Evolutionary conservation across 2,329 filamentous ascomycete species (phyloP).

Genomic region (Helicocarpus griseus): DNA sequence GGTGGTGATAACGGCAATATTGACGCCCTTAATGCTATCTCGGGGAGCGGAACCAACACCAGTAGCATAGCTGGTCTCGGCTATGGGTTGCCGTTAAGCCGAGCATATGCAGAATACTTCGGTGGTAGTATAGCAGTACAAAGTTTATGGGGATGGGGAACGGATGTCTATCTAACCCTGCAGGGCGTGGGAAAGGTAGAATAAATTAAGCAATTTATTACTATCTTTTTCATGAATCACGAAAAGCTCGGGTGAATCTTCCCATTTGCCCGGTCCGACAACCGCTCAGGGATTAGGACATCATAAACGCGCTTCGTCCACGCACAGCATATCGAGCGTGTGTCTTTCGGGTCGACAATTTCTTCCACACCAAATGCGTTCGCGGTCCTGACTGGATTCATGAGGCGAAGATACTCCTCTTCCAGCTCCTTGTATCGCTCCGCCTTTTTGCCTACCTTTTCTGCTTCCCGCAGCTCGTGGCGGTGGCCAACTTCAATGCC

Average conservation of each 20-base stretch:
- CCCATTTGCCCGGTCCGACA: conserved; percentile 33
- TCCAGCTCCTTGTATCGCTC: conserved; percentile 48
- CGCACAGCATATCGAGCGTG: conserved; percentile 44
- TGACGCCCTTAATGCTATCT: conserved; percentile 67
- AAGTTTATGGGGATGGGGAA: conserved; percentile 88
- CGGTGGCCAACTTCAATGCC: conserved; percentile 57
- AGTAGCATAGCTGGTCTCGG: conserved; percentile 87
- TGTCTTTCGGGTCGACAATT: conserved; percentile 54
- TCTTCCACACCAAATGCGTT: conserved; percentile 56
- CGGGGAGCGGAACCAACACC: conserved; percentile 58
- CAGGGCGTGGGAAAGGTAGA: conserved; percentile 48
- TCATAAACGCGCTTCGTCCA: conserved; percentile 51
- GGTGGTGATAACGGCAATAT: conserved; percentile 43
- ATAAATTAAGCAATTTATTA: conserved; percentile 13
- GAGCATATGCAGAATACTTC: conserved; percentile 97
- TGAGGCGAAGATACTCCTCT: conserved; percentile 50
- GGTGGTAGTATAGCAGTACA: conserved; percentile 92
- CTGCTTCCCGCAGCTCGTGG: conserved; percentile 48
- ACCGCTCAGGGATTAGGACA: conserved; percentile 40
- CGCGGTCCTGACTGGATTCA: conserved; percentile 56
- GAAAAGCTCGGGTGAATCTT: conserved; percentile 36
- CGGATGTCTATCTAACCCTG: conserved; percentile 56
- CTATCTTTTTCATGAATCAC: conserved; percentile 4
- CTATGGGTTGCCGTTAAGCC: conserved; percentile 80
- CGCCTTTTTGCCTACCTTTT: conserved; percentile 41